These are phyloP conservation scores for Lentinula aciculospora DNA, from an alignment of 768 basidiomycete species.

Conservation along the genomic window DNA sequence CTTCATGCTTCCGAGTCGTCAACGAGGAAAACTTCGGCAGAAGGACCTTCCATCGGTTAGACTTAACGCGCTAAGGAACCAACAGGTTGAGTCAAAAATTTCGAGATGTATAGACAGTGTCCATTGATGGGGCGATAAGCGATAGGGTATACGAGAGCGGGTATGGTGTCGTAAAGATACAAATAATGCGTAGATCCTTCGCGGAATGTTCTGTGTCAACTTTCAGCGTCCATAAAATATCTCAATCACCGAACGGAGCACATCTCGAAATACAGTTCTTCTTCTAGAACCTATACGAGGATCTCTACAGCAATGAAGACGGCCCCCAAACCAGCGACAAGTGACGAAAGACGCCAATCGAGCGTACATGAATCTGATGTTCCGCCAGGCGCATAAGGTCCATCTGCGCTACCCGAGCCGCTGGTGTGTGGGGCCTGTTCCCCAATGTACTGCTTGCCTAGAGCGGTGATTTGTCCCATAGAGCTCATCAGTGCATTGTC, in stretches of 20 bases:
- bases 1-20: too few relatives aligned
- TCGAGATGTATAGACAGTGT: too few relatives aligned
- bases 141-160: too few relatives aligned
- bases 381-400: slow-evolving; percentile 7
- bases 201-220: background rate
- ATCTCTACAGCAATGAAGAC: background rate
- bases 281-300: background rate
- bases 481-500: slow-evolving; percentile 37
- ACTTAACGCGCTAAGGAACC: too few relatives aligned
- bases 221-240: background rate
- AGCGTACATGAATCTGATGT: background rate
- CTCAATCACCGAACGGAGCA: background rate
- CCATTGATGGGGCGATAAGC: too few relatives aligned
- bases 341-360: background rate
- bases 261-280: background rate
- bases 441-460: slow-evolving; percentile 46
- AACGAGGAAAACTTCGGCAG: too few relatives aligned
- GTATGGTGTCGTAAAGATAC: too few relatives aligned
- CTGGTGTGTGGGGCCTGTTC: slow-evolving; percentile 3
- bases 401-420: slow-evolving; percentile 7
- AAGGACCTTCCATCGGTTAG: too few relatives aligned
- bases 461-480: slow-evolving; percentile 36
- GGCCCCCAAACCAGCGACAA: background rate
- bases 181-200: too few relatives aligned
- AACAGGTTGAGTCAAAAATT: too few relatives aligned